Conservation (phyloP, 2,329 filamentous ascomycete species). For the Fusarium anthophilum region DNA sequence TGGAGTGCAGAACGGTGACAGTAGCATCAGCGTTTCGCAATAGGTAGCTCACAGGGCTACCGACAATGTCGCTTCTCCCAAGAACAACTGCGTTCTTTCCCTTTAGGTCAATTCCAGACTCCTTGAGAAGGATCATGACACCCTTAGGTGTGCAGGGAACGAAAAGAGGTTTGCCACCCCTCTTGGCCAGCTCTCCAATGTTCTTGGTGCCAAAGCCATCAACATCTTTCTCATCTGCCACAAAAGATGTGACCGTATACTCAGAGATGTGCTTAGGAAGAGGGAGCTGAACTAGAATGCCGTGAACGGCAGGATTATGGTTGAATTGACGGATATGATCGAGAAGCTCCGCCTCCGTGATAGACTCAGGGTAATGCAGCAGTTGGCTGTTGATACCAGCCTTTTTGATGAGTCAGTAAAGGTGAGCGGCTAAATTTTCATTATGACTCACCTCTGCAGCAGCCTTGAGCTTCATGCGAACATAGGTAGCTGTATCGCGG, state of each 20-base stretch:
- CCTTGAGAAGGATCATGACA: conserved; percentile 90
- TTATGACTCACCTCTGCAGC: conserved; percentile 77
- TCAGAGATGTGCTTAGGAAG: conserved; percentile 91
- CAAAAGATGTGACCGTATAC: conserved; percentile 87
- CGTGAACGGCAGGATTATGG: conserved; percentile 85
- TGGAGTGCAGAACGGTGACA: conserved; percentile 95
- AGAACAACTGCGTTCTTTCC: conserved; percentile 96
- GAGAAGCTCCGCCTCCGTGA: conserved; percentile 86
- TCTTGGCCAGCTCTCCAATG: conserved; percentile 96
- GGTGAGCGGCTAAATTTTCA: not conserved
- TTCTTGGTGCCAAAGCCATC: conserved; percentile 95
- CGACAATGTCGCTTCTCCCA: conserved; percentile 95
- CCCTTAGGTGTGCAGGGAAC: conserved; percentile 96
- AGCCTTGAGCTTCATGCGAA: conserved; percentile 99
- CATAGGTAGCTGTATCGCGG: conserved; percentile 80
- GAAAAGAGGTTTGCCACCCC: conserved; percentile 88
- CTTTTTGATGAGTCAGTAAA: conserved; percentile 52
- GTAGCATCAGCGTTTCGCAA: conserved; percentile 96
- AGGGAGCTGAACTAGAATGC: conserved; percentile 93
- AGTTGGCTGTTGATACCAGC: conserved; percentile 91
- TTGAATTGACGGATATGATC: conserved; percentile 84
- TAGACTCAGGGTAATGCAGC: conserved; percentile 82
- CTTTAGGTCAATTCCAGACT: conserved; percentile 81
- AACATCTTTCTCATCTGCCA: conserved; percentile 94
- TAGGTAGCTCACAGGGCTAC: conserved; percentile 94